Evolutionary conservation across 2,329 filamentous ascomycete species (phyloP).

Genomic region (Rhynchosporium secalis): DNA sequence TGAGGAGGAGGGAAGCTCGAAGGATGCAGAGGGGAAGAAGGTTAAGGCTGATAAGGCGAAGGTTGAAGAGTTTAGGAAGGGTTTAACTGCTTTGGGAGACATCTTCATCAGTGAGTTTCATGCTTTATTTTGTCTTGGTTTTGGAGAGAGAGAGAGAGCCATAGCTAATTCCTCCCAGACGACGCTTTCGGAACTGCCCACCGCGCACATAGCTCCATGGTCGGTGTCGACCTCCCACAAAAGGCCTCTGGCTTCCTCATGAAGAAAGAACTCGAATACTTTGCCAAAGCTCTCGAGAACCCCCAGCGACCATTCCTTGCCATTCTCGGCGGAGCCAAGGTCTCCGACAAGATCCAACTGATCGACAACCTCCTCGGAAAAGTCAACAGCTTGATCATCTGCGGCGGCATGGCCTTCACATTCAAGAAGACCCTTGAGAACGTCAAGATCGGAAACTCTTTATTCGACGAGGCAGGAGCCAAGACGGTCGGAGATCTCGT

Average conservation of each 20-base stretch:
- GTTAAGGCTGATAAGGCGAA: slow-evolving; percentile 93
- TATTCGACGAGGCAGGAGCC: slow-evolving; percentile 92
- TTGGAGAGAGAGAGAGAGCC: background rate
- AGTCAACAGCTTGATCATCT: slow-evolving; percentile 95
- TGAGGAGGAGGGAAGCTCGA: slow-evolving; percentile 95
- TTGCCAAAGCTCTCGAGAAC: slow-evolving; percentile 91
- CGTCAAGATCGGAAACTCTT: slow-evolving; percentile 83
- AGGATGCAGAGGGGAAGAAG: slow-evolving; percentile 95
- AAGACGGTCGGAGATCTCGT: slow-evolving; percentile 87
- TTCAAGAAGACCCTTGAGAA: slow-evolving; percentile 99
- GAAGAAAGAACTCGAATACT: slow-evolving; percentile 99
- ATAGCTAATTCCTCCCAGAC: slow-evolving; percentile 54
- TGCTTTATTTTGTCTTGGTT: too few relatives aligned
- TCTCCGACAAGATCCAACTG: slow-evolving; percentile 99
- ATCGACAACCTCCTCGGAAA: slow-evolving; percentile 99
- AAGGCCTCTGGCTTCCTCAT: slow-evolving; percentile 98
- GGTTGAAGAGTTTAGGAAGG: slow-evolving; percentile 92
- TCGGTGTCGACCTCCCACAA: slow-evolving; percentile 91
- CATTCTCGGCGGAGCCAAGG: slow-evolving; percentile 97
- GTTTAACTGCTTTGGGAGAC: slow-evolving; percentile 89
- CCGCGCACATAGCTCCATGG: slow-evolving; percentile 99
- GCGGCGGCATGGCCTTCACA: slow-evolving; percentile 98
- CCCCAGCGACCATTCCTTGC: slow-evolving; percentile 96
- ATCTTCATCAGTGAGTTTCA: slow-evolving; percentile 83
- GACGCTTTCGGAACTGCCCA: slow-evolving; percentile 98